Percentiles rank a stretch among this genome's conserved stretches.
These are phyloP conservation scores for Neurospora sp. DNA, from an alignment of 2,329 filamentous ascomycete species.

Conservation along the genomic window DNA sequence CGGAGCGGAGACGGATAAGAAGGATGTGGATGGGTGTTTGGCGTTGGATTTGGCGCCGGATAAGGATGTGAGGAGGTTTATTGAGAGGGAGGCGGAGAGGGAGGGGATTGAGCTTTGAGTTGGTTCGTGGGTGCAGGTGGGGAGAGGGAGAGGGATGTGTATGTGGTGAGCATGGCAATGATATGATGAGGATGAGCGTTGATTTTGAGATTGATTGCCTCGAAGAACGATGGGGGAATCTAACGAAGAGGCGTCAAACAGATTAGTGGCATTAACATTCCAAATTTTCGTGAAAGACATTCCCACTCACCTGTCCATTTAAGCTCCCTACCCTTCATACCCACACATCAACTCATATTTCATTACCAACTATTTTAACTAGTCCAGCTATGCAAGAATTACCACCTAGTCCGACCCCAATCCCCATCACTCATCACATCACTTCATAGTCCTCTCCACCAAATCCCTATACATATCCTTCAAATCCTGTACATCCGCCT, in stretches of 20 bases:
- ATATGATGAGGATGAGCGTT: neutral
- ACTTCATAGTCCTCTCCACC: slow-evolving; percentile 64
- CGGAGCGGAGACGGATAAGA: slow-evolving; percentile 73
- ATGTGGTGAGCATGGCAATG: neutral
- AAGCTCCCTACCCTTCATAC: neutral
- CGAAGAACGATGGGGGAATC: neutral
- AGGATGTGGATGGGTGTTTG: slow-evolving; percentile 57
- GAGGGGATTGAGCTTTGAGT: slow-evolving; percentile 5
- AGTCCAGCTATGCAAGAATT: neutral
- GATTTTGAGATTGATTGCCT: neutral
- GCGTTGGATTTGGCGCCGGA: slow-evolving; percentile 81
- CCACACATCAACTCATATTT: neutral
- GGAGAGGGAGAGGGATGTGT: neutral
- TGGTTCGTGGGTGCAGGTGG: neutral
- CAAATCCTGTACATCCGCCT: slow-evolving; percentile 79
- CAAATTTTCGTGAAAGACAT: neutral
- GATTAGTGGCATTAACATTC: neutral
- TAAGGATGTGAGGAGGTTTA: slow-evolving; percentile 50
- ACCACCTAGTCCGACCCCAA: neutral
- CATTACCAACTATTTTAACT: neutral
- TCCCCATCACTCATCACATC: neutral
- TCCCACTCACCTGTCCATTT: neutral
- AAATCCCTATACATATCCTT: slow-evolving; percentile 95
- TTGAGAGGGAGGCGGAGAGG: slow-evolving; percentile 4
- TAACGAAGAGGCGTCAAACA: neutral